Evolutionary conservation across 1,139 yeast genomes (phyloP), one percentile per base, ranked within the genome.

Genomic region (Candida smagusa): DNA sequence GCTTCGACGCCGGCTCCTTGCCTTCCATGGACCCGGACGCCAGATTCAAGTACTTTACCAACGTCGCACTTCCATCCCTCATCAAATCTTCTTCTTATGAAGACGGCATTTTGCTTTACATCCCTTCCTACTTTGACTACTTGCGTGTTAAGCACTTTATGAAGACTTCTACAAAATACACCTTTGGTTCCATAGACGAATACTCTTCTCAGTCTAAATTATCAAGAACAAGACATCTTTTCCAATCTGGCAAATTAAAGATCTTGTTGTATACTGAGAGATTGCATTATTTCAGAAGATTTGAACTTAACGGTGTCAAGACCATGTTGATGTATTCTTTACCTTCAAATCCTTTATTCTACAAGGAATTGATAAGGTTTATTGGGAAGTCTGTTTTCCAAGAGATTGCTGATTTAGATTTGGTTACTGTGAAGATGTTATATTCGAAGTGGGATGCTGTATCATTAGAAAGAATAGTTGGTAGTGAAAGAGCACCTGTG

Each of bases 61-160:
- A 85, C 40, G 80, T 81, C 7, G 63, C 82, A 4, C 64, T 90
- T 7, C 95, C 96, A 4, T 77, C 87, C 9, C 56, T 86, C 24
- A 63, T 81, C 37, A 74, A 79, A 37, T 71, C 78, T 21, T 55
- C 72, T 11, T 73, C 80, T 9, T 77, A 77, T 50, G 79, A 78
- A 35, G 81, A 81, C 37, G 98, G 98, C 2, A 75, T 88, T 0
- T 60, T 92, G 52, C 65, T 92, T 2, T 86, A 83, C 53, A 79
- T 92, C 32, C 95, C 97, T 1, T 83, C 88, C 2, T 92, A 90
- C 59, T 79, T 85, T 42, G 98, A 94, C 58, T 92, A 82, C 53
- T 68, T 92, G 11, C 70, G 97, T 36, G 68, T 90, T 11, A 81
- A 88, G 50, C 81, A 84, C 50, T 77, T 83, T 53, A 64, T 92